Percentiles rank a stretch among this genome's conserved stretches.
Conservation (phyloP, 495 filamentous ascomycete species). For the Penicillium verhagenii region DNA sequence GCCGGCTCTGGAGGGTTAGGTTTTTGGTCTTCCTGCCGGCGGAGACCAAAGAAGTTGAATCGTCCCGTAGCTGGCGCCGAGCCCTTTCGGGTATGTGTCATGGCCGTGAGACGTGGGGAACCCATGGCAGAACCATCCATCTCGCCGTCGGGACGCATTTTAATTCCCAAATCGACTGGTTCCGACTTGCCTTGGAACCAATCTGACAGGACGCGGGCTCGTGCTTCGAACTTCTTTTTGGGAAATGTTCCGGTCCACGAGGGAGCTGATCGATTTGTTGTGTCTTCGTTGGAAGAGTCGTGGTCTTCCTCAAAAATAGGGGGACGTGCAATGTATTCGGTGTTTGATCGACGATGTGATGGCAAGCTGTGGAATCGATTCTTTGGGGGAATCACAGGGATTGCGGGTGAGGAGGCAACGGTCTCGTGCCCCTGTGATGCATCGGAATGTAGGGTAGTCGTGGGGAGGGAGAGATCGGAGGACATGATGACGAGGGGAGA, state of each 20-base stretch:
- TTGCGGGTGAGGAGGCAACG: conserved; percentile 26
- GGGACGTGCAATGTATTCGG: conserved; percentile 35
- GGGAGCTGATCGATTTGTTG: conserved; percentile 13
- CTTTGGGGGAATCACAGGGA: conserved; percentile 14
- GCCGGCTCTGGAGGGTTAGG: conserved; percentile 33
- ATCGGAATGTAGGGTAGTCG: conserved; percentile 31
- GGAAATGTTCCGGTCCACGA: conserved; percentile 33
- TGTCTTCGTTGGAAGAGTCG: conserved; percentile 17
- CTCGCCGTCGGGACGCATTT: conserved; percentile 16
- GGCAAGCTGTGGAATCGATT: conserved; percentile 23
- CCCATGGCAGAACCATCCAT: conserved; percentile 25
- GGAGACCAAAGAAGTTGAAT: conserved; percentile 42
- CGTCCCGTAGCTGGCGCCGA: conserved; percentile 33
- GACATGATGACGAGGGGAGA: conserved; percentile 14
- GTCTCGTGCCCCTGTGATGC: conserved; percentile 22
- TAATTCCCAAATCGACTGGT: conserved; percentile 41
- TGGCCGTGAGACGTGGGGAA: conserved; percentile 15
- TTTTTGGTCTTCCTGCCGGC: conserved; percentile 27
- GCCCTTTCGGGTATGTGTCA: conserved; percentile 37
- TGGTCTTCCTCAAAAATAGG: conserved; percentile 24
- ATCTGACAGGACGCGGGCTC: conserved; percentile 42
- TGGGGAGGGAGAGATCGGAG: conserved; percentile 14
- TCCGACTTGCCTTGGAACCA: conserved; percentile 56
- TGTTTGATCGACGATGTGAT: conserved; percentile 44
- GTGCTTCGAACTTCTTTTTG: conserved; percentile 43